Evolutionary conservation across 2,329 filamentous ascomycete species (phyloP), one percentile per base, ranked within the genome.

Genomic region (Cylindrodendrum hubeiense): DNA sequence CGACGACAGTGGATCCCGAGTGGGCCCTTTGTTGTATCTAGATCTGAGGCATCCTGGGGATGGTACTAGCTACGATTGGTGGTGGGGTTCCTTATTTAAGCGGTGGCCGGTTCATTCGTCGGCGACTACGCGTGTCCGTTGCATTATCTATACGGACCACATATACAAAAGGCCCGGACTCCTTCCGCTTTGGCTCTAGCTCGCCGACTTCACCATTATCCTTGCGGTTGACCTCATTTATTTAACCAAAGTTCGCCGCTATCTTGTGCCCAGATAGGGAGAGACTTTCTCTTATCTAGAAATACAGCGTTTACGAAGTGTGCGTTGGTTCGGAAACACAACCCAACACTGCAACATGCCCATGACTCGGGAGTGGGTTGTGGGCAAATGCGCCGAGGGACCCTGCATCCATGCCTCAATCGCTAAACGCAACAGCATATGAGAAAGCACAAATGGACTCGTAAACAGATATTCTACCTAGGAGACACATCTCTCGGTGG

Each of bases 171-270:
- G 8, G 9, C 26, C 22, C 10, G 28, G 37, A 28, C 46, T 34
- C 60, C 60, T 63, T 53, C 60, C 60, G 8, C 4, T 53, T 63
- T 51, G 7, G 60, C 28, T 33, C 47, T 63, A 57, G 53, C 46
- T 53, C 24, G 33, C 44, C 26, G 21, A 47, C 58, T 44, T 58
- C 53, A 58, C 49, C 41, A 51, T 52, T 47, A 43, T 52, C 54
- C 60, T 28, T 39, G 60, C 47, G 28, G 21, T 37, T 63, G 53
- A 63, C 54, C 39, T 34, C 60, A 58, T 60, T 47, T 5, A 8
- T 7, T n/a, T 5, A 15, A 39, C 37, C 15, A 39, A n/a, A 17
- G 37, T 39, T 39, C 8, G 37, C 37, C 37, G n/a, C 37, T 39
- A 39, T 17, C 37, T n/a, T n/a, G n/a, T n/a, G n/a, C n/a, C n/a